Evolutionary conservation across 805 yeast genomes (phyloP).

Genomic region (Brettanomyces bruxellensis): DNA sequence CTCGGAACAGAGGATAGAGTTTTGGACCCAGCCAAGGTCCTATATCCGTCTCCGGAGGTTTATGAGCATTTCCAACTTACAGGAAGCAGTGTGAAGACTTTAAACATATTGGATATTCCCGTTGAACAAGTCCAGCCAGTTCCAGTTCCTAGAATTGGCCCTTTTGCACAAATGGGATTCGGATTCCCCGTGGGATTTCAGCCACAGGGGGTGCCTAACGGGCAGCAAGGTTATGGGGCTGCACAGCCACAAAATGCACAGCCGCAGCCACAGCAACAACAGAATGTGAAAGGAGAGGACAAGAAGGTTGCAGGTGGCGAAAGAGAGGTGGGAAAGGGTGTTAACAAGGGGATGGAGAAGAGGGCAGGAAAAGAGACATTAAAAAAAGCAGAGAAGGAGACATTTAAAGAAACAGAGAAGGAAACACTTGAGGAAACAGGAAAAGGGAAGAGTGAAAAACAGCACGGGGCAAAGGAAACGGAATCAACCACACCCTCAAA

Average conservation of each 20-base stretch:
- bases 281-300: not conserved
- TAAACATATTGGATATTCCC: constrained; percentile 71
- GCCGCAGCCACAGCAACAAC: not conserved
- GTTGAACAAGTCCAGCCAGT: constrained; percentile 56
- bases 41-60: constrained; percentile 57
- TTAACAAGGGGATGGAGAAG: not conserved
- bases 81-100: constrained; percentile 87
- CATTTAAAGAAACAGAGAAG: not conserved
- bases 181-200: constrained; percentile 8
- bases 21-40: constrained; percentile 58
- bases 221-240: constrained; percentile 1
- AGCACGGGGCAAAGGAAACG: not conserved
- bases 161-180: constrained; percentile 12
- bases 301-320: not conserved
- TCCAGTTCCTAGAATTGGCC: constrained; percentile 25
- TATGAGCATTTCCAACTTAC: constrained; percentile 76
- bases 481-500: not conserved
- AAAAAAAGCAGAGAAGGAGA: not conserved
- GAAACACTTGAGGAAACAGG: not conserved
- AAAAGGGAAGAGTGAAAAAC: not conserved
- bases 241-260: constrained; percentile 6
- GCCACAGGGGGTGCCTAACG: constrained; percentile 8
- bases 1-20: constrained; percentile 91
- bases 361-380: not conserved
- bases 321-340: not conserved